These are phyloP conservation scores for Agaricus blazei DNA, from an alignment of 768 basidiomycete species.

Conservation along the genomic window DNA sequence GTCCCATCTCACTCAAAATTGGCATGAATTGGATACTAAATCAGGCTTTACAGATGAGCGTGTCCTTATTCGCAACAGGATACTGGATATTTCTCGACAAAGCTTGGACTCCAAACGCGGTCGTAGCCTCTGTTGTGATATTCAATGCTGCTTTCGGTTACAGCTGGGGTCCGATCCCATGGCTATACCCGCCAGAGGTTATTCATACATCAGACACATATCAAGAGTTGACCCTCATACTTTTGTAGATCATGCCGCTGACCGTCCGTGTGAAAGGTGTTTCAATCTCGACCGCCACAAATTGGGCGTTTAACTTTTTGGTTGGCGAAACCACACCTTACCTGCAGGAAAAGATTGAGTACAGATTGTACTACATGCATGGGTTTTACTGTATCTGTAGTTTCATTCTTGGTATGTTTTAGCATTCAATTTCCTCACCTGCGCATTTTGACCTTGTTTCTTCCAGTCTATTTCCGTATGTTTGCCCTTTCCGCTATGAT, in stretches of 20 bases:
- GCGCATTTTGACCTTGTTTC: background rate
- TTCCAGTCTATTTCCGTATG: conserved; percentile 65
- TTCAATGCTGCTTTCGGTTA: conserved; percentile 90
- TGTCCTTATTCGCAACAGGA: conserved; percentile 69
- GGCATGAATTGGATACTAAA: background rate
- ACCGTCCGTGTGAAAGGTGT: conserved; percentile 86
- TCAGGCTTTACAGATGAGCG: conserved; percentile 53
- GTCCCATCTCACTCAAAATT: conserved; percentile 13
- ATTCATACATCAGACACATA: background rate
- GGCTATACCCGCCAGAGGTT: conserved; percentile 77
- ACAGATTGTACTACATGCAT: conserved; percentile 91
- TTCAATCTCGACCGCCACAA: conserved; percentile 82
- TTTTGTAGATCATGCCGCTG: conserved; percentile 73
- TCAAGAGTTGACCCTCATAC: background rate
- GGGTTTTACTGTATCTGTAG: conserved; percentile 81
- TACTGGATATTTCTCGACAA: conserved; percentile 89
- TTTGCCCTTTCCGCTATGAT: conserved; percentile 7
- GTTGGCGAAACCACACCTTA: conserved; percentile 81
- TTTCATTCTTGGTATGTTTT: conserved; percentile 55
- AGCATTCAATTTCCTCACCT: background rate
- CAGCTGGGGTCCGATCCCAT: conserved; percentile 81
- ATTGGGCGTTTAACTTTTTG: conserved; percentile 79
- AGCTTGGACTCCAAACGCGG: conserved; percentile 72
- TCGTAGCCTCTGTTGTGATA: conserved; percentile 80
- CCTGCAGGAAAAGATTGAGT: conserved; percentile 79